Base-by-base conservation (phyloP, 345 rosid genomes). In the Aurinia saxatilis region DNA sequence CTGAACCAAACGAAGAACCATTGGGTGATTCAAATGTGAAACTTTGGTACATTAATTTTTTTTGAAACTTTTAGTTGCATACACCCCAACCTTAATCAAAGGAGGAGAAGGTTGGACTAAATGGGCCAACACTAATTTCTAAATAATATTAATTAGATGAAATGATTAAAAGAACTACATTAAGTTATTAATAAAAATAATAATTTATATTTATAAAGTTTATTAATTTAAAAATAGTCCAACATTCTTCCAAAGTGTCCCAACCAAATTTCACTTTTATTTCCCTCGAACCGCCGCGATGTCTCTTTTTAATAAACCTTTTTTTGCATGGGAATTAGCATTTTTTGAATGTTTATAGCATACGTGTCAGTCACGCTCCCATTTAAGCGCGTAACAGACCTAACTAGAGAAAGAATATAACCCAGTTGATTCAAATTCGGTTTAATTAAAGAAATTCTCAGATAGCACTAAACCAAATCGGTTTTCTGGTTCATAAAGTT, bases 231-330 rank as follows among this genome's bases (percentile, higher is more conserved):
- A 54, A 71, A 16, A 30, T n/a, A 64, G 70, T 49, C 66, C 70
- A 71, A 71, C 66, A 71, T 71, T 64, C 75, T 45, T 64, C 66
- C n/a, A 0, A 64, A 57, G 55, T 71, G 66, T 71, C 75, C 75
- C 66, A 57, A 50, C 70, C 36, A 57, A 57, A 14, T 16, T 56
- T 63, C 36, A 49, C 75, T 71, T 71, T 64, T 57, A 10, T 57
- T 71, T 40, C 75, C 65, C 70, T 71, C 75, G 75, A 64, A 71
- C 75, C 70, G 66, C 75, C 75, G 75, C 66, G 66, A 58, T 65
- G 75, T 31, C 55, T 71, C 23, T 58, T 44, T 35, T 19, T 8
- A 57, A 17, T 14, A 18, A 19, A 8, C 15, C 6, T 5, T 52
- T 42, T 17, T 5, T 2, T 31, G 71, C 75, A 57, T 65, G 75